Base-by-base conservation (phyloP, 2,329 filamentous ascomycete species). In the Microsporum ferrugineum region DNA sequence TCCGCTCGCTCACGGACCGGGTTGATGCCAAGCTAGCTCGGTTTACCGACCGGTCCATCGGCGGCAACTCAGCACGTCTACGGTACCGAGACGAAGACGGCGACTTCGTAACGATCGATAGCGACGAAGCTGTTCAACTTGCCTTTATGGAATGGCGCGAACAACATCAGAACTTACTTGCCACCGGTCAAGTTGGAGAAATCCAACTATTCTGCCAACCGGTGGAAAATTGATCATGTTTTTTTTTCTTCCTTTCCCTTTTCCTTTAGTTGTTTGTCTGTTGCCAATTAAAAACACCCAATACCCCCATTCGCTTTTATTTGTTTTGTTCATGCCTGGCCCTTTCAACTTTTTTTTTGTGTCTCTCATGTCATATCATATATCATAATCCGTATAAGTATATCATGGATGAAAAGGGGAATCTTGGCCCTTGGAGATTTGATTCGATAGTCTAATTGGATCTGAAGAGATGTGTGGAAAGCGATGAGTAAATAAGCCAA, bases 71-170 rank as follows among this genome's bases (percentile, higher is more conserved):
- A 66, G 84, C 96, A 67, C 90, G 91, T 75, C 78, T 99, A 61
- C 88, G 91, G 64, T 99, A 97, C 74, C 83, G 86, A 58, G 94
- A 99, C 70, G 88, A 91, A 69, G 94, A 99, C 66, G 89, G 89
- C 57, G 94, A 97, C 70, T 92, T 87, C 71, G 89, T 99, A 63
- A 91, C 87, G 58, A 96, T 99, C 60, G 88, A 94, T 72, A 92
- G 88, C 63, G 94, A 99, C 69, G 94, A 99, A 69, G 94, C 96
- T 67, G 94, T 99, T 49, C 90, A 95, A 69, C 91, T 94, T 67
- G 94, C 94, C 3, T 96, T 99, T 71, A 87, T 91, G 72, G 91
- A 95, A 67, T 96, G 91, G 91, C 85, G 88, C 38, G 91, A 96
- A 70, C 87, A 85, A 66, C 81, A 85, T 68, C 79, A 80, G 63